Conservation (phyloP, 2,329 filamentous ascomycete species). For the Didymella keratinophila region DNA sequence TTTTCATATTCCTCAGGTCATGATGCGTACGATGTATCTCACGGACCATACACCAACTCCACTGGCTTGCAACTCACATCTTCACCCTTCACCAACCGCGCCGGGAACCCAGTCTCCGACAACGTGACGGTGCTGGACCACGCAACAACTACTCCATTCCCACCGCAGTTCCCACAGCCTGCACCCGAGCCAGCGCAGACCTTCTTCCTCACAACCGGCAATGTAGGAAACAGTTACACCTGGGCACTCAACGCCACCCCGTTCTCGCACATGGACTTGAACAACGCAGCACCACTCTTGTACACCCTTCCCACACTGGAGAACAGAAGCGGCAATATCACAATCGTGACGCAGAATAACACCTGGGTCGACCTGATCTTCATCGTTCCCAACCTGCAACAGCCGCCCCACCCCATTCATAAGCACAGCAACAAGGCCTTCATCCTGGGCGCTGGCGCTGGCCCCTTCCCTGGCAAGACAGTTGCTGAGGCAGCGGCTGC, state of each 20-base stretch:
- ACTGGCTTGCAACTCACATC: constrained; percentile 16
- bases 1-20: constrained; percentile 54
- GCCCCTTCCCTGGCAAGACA: constrained; percentile 59
- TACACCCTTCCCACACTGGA: constrained; percentile 46
- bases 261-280: constrained; percentile 48
- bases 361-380: constrained; percentile 48
- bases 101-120: constrained; percentile 54
- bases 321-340: constrained; percentile 55
- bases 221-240: constrained; percentile 55
- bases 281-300: constrained; percentile 57
- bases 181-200: constrained; percentile 56
- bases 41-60: constrained; percentile 17
- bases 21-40: constrained; percentile 5
- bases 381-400: constrained; percentile 34
- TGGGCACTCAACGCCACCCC: constrained; percentile 62
- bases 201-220: constrained; percentile 49
- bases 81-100: constrained; percentile 59
- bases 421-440: constrained; percentile 70
- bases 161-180: constrained; percentile 52
- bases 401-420: constrained; percentile 68
- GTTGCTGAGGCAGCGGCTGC: constrained; percentile 61
- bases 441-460: constrained; percentile 60
- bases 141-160: constrained; percentile 57
- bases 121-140: constrained; percentile 54
- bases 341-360: constrained; percentile 47